A percentile compares a stretch with the other conserved stretches of the same genome.
Conservation (phyloP, 495 filamentous ascomycete species). For the Parmelia sp. region DNA sequence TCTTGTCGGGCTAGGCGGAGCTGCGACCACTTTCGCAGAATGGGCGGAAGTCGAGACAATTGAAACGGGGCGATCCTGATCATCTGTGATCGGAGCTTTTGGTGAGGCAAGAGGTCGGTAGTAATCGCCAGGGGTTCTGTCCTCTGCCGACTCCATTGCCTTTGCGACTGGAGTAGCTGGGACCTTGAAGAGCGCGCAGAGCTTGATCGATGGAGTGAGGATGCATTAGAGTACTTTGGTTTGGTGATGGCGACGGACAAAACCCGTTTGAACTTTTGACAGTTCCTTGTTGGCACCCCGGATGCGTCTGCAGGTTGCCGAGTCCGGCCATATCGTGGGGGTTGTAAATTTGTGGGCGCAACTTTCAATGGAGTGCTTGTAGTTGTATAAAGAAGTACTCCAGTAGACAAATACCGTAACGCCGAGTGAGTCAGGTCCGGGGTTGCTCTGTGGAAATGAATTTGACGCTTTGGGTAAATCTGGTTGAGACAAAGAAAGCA, state of each 20-base stretch:
- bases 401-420: not conserved
- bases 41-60: conserved; percentile 6
- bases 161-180: not conserved
- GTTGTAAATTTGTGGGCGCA: not conserved
- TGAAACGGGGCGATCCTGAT: conserved; percentile 12
- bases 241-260: not conserved
- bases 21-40: conserved; percentile 6
- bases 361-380: not conserved
- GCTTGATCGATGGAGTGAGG: not conserved
- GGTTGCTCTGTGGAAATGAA: not conserved
- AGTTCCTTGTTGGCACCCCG: not conserved
- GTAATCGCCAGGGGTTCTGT: not conserved
- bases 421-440: not conserved
- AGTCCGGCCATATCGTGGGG: not conserved
- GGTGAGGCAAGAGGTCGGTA: conserved; percentile 5
- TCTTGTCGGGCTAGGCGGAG: conserved; percentile 10
- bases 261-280: not conserved
- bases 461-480: conserved; percentile 2
- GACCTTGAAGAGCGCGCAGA: not conserved
- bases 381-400: not conserved
- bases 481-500: not conserved
- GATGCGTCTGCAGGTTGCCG: conserved; percentile 5
- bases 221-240: not conserved
- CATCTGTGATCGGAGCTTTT: conserved; percentile 2
- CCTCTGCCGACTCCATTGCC: not conserved